Conservation (phyloP, 345 rosid genomes). For the Populus simonii region DNA sequence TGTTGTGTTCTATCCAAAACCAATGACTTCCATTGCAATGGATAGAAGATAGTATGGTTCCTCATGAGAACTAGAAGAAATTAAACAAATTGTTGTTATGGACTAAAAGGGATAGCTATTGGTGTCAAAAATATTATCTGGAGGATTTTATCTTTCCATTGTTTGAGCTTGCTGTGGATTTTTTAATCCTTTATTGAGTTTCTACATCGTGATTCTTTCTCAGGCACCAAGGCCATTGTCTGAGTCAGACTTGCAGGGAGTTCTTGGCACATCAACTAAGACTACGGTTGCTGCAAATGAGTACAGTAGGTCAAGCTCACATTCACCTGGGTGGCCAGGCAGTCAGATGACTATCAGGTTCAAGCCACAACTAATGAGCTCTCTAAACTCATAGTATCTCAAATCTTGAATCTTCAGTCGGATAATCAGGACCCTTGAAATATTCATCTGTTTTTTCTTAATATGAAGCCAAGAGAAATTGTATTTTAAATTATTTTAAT, state of each 20-base stretch:
- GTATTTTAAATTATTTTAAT: background rate
- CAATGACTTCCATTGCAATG: background rate
- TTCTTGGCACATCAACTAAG: slow-evolving; percentile 62
- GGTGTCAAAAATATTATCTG: background rate
- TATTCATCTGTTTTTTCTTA: slow-evolving; percentile 8
- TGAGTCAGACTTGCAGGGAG: slow-evolving; percentile 68
- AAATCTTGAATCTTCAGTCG: slow-evolving; percentile 65
- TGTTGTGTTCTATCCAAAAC: background rate
- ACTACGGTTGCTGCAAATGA: slow-evolving; percentile 76
- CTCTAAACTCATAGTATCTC: slow-evolving; percentile 77
- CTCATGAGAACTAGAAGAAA: background rate
- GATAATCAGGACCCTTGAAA: slow-evolving; percentile 55
- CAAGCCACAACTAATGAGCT: slow-evolving; percentile 79
- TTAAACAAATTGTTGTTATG: too few relatives aligned
- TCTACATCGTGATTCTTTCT: background rate
- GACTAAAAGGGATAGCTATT: too few relatives aligned
- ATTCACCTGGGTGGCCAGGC: slow-evolving; percentile 51
- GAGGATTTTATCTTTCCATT: background rate
- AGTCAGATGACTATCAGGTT: slow-evolving; percentile 62
- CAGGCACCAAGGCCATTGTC: slow-evolving; percentile 77
- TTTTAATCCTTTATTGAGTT: background rate
- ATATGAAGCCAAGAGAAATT: background rate
- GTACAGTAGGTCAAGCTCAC: slow-evolving; percentile 53
- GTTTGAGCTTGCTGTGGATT: background rate
- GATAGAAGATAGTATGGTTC: background rate